Percentiles rank a stretch among this genome's conserved stretches.
Evolutionary conservation across 331 rosid species (phyloP).

Genomic region (Pyracantha coccinea): DNA sequence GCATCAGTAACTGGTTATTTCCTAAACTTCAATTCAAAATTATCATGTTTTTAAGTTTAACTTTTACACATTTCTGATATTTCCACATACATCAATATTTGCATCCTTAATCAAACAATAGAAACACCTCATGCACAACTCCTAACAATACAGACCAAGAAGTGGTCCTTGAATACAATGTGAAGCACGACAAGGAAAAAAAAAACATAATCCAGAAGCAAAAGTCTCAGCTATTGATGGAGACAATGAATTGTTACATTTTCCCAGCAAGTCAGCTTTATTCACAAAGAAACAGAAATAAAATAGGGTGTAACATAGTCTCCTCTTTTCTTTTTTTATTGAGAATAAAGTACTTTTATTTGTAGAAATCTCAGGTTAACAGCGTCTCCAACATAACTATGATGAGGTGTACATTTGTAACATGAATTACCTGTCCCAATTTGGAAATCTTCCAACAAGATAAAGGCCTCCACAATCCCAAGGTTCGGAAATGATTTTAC

Average conservation of each 20-base stretch:
- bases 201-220: neutral
- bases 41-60: neutral
- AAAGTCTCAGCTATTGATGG: neutral
- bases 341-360: neutral
- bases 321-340: neutral
- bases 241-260: neutral
- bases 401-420: neutral
- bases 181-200: neutral
- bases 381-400: neutral
- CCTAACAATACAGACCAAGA: neutral
- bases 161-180: neutral
- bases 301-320: neutral
- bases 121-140: neutral
- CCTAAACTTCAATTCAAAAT: neutral
- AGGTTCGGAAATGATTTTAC: slow-evolving; percentile 94
- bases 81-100: neutral
- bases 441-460: slow-evolving; percentile 94
- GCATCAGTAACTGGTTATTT: neutral
- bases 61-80: neutral
- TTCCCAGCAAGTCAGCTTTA: neutral
- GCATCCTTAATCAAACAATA: neutral
- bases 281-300: neutral
- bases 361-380: neutral
- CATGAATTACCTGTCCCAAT: slow-evolving; percentile 82
- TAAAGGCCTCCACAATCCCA: slow-evolving; percentile 99